Percentiles rank a stretch among this genome's conserved stretches.
phyloP scores from a whole-genome alignment of 129 eudicot genomes.

The carrot (Daucus carota) region DNA sequence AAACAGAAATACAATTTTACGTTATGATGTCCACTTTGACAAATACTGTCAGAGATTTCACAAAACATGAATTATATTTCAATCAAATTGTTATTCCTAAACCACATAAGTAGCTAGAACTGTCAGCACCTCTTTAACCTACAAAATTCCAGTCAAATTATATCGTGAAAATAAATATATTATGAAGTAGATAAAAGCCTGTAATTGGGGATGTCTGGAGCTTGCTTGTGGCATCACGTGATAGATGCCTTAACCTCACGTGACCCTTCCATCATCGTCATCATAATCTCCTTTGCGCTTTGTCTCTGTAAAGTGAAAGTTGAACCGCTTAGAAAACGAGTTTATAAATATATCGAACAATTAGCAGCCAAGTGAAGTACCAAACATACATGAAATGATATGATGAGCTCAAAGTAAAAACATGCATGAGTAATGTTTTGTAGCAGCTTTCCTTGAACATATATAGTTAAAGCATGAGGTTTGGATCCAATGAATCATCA shows the following conservation, averaged over 20 bases:
- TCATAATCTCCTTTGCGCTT: not conserved
- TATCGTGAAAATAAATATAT: conserved; percentile 10
- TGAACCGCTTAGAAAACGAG: conserved; percentile 2
- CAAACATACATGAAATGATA: not conserved
- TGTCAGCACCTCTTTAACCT: too few relatives aligned
- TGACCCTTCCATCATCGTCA: conserved; percentile 32
- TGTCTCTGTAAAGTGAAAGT: conserved; percentile 34
- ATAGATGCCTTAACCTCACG: conserved; percentile 43
- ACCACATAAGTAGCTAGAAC: too few relatives aligned
- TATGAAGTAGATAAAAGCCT: not conserved
- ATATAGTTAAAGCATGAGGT: not conserved
- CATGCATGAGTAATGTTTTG: conserved; percentile 5
- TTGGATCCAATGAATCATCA: too few relatives aligned
- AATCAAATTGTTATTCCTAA: too few relatives aligned
- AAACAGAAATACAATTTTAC: too few relatives aligned
- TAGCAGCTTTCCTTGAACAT: conserved; percentile 15
- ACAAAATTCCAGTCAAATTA: conserved; percentile 26
- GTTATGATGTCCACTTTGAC: too few relatives aligned
- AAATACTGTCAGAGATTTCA: too few relatives aligned
- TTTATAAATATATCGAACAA: conserved; percentile 11
- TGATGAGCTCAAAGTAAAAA: conserved; percentile 12
- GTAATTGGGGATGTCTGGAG: conserved; percentile 35
- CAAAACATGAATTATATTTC: too few relatives aligned
- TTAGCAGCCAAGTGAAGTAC: not conserved
- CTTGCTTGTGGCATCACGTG: conserved; percentile 33